Conservation (phyloP, 371 early-diverging fungal genomes). For the Rhizopus sp. region DNA sequence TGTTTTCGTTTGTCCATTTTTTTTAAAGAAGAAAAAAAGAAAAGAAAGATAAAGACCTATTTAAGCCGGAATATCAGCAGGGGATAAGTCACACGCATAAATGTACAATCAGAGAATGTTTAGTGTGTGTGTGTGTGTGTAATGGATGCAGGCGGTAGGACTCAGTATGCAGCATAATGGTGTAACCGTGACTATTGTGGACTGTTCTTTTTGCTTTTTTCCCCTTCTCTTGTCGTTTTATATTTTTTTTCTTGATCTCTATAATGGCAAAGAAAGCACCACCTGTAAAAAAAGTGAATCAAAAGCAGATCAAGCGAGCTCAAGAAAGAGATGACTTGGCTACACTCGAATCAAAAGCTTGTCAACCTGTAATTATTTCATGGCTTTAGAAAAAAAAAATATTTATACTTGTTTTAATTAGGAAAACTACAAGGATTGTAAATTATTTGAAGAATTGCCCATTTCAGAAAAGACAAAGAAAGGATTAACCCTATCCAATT, state of each 20-base stretch:
- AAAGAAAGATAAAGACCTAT: neutral
- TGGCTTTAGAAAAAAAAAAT: neutral
- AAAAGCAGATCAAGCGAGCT: constrained; percentile 7
- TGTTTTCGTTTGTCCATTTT: constrained; percentile 3
- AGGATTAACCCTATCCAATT: constrained; percentile 79
- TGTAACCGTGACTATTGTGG: too few relatives aligned
- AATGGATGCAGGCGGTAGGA: too few relatives aligned
- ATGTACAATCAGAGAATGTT: neutral
- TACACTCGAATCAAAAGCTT: constrained; percentile 34
- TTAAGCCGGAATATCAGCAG: neutral
- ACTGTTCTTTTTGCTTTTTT: too few relatives aligned
- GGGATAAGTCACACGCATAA: neutral
- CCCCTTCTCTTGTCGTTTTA: too few relatives aligned
- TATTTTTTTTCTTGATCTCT: constrained; percentile 30
- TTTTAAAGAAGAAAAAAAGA: neutral
- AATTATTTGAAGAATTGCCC: constrained; percentile 67
- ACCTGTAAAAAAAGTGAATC: constrained; percentile 7
- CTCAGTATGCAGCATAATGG: too few relatives aligned
- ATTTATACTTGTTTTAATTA: constrained; percentile 14
- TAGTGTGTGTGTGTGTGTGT: too few relatives aligned
- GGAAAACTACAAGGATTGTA: constrained; percentile 36
- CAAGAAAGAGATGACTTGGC: constrained; percentile 32
- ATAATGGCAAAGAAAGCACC: constrained; percentile 71
- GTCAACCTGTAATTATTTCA: constrained; percentile 33
- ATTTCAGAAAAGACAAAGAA: constrained; percentile 64